Conservation (phyloP, 2,329 filamentous ascomycete species). For the Aschersonia sp. region DNA sequence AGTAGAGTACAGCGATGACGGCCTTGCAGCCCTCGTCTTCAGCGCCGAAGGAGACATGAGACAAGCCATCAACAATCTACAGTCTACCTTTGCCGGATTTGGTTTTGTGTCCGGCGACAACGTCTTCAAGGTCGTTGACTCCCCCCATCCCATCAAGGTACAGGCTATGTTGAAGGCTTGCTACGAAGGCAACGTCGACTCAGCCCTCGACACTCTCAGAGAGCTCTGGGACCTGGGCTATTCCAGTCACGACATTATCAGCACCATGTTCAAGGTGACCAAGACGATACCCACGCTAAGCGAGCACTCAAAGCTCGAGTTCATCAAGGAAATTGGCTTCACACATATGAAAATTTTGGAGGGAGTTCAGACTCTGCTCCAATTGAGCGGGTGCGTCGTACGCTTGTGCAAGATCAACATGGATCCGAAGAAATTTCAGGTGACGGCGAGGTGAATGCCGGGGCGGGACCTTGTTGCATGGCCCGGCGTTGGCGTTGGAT, state of each 20-base stretch:
- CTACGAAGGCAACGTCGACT: slow-evolving; percentile 81
- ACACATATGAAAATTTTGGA: slow-evolving; percentile 99
- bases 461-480: slow-evolving; percentile 1
- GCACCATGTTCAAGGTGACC: slow-evolving; percentile 97
- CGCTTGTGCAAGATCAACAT: slow-evolving; percentile 92
- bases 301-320: slow-evolving; percentile 91
- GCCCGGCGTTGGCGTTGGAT: slow-evolving; percentile 18
- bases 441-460: slow-evolving; percentile 17
- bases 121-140: slow-evolving; percentile 95
- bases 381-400: slow-evolving; percentile 83
- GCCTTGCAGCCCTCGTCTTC: slow-evolving; percentile 90
- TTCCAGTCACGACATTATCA: slow-evolving; percentile 97
- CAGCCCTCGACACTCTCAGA: slow-evolving; percentile 69
- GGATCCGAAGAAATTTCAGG: slow-evolving; percentile 68
- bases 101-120: slow-evolving; percentile 96
- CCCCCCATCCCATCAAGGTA: slow-evolving; percentile 93
- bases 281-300: slow-evolving; percentile 87
- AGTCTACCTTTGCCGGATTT: slow-evolving; percentile 85
- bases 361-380: slow-evolving; percentile 85
- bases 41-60: slow-evolving; percentile 97
- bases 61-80: slow-evolving; percentile 96
- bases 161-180: slow-evolving; percentile 98
- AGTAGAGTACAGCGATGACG: slow-evolving; percentile 83
- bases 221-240: slow-evolving; percentile 94
- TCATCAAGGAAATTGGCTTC: slow-evolving; percentile 97